Evolutionary conservation across 2,329 filamentous ascomycete genomes (phyloP).

Genomic region (Mollisiaceae sp.): DNA sequence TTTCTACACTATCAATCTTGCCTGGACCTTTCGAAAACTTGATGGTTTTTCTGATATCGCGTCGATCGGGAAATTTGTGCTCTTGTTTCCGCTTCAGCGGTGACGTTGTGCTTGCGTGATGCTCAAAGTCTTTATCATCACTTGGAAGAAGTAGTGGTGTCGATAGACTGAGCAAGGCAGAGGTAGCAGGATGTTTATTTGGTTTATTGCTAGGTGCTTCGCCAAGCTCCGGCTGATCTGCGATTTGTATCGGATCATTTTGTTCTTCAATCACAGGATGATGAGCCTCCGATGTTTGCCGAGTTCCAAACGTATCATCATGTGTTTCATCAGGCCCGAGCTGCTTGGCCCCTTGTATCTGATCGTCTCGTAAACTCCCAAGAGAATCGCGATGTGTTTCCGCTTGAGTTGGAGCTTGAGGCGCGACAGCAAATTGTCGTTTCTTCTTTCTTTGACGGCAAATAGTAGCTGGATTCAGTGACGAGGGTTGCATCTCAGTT

Average conservation of each 20-base stretch:
- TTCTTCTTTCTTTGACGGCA: background rate
- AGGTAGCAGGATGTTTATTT: background rate
- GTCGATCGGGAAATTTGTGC: background rate
- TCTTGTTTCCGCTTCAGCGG: slow-evolving; percentile 9
- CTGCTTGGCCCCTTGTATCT: background rate
- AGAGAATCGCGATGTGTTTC: background rate
- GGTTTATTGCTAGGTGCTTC: no score
- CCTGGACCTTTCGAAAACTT: background rate
- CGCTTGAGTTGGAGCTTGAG: background rate
- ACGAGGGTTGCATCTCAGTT: slow-evolving; percentile 12
- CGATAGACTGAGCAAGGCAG: background rate
- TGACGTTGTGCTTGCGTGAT: slow-evolving; percentile 10
- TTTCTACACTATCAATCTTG: background rate
- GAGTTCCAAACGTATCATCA: no score
- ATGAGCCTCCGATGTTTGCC: no score
- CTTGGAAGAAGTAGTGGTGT: background rate
- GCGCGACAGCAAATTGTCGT: background rate
- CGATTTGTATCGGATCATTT: no score
- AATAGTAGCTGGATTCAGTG: background rate
- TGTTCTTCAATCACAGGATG: no score
- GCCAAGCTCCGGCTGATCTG: no score
- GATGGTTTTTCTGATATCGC: background rate
- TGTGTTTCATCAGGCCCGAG: background rate
- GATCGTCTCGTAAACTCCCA: background rate
- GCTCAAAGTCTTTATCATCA: background rate